phyloP scores from a whole-genome alignment of 306 rosid genomes.

The Quercus rubra region DNA sequence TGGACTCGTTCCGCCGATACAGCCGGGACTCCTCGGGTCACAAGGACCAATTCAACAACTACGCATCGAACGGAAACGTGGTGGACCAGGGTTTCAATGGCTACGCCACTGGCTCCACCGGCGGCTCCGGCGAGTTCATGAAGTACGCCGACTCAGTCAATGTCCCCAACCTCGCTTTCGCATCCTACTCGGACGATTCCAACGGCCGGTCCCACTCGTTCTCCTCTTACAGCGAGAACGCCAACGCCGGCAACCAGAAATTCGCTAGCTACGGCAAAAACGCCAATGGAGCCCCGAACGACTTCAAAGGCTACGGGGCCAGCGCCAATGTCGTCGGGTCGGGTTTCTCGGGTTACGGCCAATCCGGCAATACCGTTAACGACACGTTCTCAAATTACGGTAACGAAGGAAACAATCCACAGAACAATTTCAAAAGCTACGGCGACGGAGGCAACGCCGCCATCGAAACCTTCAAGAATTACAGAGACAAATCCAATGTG shows the following conservation, averaged over 20 bases:
- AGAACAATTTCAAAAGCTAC: slow-evolving; percentile 61
- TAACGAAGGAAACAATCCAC: slow-evolving; percentile 61
- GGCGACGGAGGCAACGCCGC: slow-evolving; percentile 73
- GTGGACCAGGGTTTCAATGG: slow-evolving; percentile 71
- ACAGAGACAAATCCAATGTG: slow-evolving; percentile 75
- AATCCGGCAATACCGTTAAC: slow-evolving; percentile 41
- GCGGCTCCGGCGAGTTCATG: slow-evolving; percentile 71
- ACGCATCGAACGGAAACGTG: slow-evolving; percentile 57
- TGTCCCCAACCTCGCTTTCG: slow-evolving; percentile 70
- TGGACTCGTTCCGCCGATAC: slow-evolving; percentile 86
- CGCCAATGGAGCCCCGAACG: slow-evolving; percentile 61
- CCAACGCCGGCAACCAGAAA: slow-evolving; percentile 74
- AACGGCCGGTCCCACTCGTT: slow-evolving; percentile 68
- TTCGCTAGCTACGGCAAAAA: slow-evolving; percentile 67
- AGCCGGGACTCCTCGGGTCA: slow-evolving; percentile 68
- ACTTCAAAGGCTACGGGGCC: slow-evolving; percentile 60
- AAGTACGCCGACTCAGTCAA: slow-evolving; percentile 49
- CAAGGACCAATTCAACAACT: slow-evolving; percentile 51
- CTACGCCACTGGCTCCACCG: slow-evolving; percentile 61
- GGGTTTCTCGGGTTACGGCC: slow-evolving; percentile 58
- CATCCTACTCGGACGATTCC: slow-evolving; percentile 66
- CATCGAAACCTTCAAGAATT: slow-evolving; percentile 55
- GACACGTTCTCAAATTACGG: slow-evolving; percentile 70
- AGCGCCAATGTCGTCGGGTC: slow-evolving; percentile 63
- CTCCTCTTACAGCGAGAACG: slow-evolving; percentile 60